These are phyloP conservation scores for Crithidia sp. DNA, from an alignment of 208 protist species.

Conservation along the genomic window DNA sequence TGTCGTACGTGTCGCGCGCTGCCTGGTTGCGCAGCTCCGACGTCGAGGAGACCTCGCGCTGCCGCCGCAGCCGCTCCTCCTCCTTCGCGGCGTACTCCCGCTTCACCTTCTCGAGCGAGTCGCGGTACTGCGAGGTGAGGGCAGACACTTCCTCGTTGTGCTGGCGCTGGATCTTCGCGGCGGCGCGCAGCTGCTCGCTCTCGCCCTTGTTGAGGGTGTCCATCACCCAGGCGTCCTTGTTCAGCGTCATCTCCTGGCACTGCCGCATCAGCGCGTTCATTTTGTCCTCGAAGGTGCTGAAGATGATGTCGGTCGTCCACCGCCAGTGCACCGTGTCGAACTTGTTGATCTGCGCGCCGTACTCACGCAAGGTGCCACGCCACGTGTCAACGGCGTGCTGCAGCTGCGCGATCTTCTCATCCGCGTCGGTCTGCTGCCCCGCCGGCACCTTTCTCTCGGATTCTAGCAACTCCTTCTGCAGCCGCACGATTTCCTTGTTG, in stretches of 20 bases:
- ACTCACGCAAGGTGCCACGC: conserved; percentile 13
- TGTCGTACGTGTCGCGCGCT: conserved; percentile 29
- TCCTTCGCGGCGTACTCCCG: conserved; percentile 29
- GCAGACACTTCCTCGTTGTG: conserved; percentile 36
- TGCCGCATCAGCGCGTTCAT: conserved; percentile 16
- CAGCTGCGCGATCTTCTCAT: conserved; percentile 8
- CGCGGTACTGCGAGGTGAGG: conserved; percentile 25
- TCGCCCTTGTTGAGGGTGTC: conserved; percentile 27
- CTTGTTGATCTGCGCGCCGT: conserved; percentile 20
- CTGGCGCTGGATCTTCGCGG: conserved; percentile 25
- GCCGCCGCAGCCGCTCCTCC: conserved; percentile 5
- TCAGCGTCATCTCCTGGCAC: conserved; percentile 19
- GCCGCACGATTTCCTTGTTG: conserved; percentile 25
- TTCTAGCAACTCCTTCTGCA: conserved; percentile 33
- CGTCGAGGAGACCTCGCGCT: conserved; percentile 11
- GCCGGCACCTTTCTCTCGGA: conserved; percentile 9
- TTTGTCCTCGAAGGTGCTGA: conserved; percentile 38
- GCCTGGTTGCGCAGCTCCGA: conserved; percentile 42
- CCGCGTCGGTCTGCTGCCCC: not conserved
- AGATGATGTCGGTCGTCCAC: conserved; percentile 31
- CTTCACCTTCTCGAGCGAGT: conserved; percentile 23
- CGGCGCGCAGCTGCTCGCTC: conserved; percentile 18
- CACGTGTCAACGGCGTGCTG: conserved; percentile 3
- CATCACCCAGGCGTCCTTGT: conserved; percentile 30
- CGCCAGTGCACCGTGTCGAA: conserved; percentile 24